Evolutionary conservation across 1,284 basidiomycete genomes (phyloP).

Genomic region (Macrocystidia cucumis): DNA sequence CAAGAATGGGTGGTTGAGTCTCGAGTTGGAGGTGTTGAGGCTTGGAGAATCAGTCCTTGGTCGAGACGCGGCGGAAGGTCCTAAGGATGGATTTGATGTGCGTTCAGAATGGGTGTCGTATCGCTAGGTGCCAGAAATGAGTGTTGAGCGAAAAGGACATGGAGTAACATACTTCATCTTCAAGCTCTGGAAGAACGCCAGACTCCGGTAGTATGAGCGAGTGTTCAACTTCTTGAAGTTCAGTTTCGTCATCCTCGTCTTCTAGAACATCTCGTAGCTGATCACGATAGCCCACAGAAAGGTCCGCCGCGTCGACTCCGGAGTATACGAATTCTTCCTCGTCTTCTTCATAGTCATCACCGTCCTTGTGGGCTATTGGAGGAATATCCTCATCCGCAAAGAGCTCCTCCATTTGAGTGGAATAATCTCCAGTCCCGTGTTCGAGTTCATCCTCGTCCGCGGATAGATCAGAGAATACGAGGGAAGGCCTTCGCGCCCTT

Average conservation of each 20-base stretch:
- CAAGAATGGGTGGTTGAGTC: constrained; percentile 43
- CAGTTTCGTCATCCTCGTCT: constrained; percentile 39
- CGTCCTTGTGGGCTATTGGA: constrained; percentile 8
- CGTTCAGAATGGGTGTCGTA: neutral
- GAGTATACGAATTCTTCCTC: constrained; percentile 66
- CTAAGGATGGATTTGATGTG: neutral
- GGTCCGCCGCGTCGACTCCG: constrained; percentile 52
- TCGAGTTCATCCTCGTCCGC: constrained; percentile 18
- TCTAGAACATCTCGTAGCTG: constrained; percentile 70
- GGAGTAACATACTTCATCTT: neutral
- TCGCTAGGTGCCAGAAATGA: neutral
- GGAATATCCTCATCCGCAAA: constrained; percentile 37
- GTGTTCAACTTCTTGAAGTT: constrained; percentile 37
- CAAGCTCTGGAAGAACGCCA: constrained; percentile 8
- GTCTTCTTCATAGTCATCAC: constrained; percentile 39
- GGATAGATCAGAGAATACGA: constrained; percentile 20
- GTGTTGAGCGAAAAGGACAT: neutral
- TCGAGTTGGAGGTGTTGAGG: constrained; percentile 18
- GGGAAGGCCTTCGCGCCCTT: constrained; percentile 10
- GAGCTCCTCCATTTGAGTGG: constrained; percentile 67
- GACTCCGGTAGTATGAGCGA: constrained; percentile 23
- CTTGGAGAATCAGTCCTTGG: constrained; percentile 26
- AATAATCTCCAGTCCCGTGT: constrained; percentile 46
- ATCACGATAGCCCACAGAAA: constrained; percentile 46
- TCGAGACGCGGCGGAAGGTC: constrained; percentile 18